Evolutionary conservation across 2,329 filamentous ascomycete species (phyloP), one percentile per base, ranked within the genome.

Genomic region (Trichoderma polysporum): DNA sequence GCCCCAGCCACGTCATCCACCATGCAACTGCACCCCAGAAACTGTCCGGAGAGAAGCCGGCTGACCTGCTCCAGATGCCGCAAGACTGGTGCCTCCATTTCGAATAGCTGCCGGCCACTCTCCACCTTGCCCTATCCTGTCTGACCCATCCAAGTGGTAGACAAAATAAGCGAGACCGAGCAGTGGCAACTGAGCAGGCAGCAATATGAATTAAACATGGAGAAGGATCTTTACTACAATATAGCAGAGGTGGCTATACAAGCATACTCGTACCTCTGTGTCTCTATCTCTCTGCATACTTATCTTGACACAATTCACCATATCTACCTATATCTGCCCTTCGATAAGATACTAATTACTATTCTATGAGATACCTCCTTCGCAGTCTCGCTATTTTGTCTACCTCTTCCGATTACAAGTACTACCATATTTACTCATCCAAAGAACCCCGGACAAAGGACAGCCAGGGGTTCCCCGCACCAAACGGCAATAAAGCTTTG

Each of bases 1-100:
- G 27, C 19, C 52, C 45, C 39, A 59, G 53, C 64, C 56, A 61
- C 54, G 64, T 61, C 64, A 66, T 53, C 56, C 47, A 27, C 60
- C 62, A 58, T 65, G 62, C 62, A 58, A 57, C 39, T 57, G 52
- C 53, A 66, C 64, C 56, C 57, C 54, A 66, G 57, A 66, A 66
- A 66, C 45, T 66, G 31, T 4, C 64, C 64, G 64, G 64, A 66
- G 64, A 66, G 64, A 66, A 61, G 64, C 64, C 64, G 64, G 45
- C 39, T 25, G 27, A 27, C 35, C 33, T 39, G 47, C n/a, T 41
- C 47, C 35, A 62, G 47, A 50, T 62, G 58, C 59, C 59, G 47
- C 59, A 31, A 62, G 59, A 62, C 17, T 33, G 33, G 31, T 33
- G 59, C 17, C 25, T 10, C 19, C n/a, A 50, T 22, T 10, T 45